A percentile compares a stretch with the other conserved stretches of the same genome.
Conservation (phyloP, 208 protist genomes). For the Crithidia expoeki region DNA sequence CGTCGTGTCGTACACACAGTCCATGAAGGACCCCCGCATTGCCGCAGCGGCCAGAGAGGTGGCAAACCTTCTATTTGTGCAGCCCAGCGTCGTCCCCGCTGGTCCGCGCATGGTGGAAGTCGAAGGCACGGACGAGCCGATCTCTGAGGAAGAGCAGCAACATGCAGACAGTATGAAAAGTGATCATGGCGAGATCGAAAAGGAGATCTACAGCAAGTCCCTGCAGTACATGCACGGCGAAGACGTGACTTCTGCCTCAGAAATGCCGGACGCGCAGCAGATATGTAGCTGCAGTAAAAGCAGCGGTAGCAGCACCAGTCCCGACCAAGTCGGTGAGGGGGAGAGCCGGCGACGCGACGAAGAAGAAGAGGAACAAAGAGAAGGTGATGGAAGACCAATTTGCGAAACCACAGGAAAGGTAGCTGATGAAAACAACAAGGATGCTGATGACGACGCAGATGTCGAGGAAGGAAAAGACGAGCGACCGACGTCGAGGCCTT, state of each 20-base stretch:
- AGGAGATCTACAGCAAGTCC: no score
- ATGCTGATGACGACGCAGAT: neutral
- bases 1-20: conserved; percentile 6
- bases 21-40: conserved; percentile 6
- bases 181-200: neutral
- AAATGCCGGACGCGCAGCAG: neutral
- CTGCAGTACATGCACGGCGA: no score
- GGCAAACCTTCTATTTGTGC: conserved; percentile 6
- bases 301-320: neutral
- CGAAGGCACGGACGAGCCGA: neutral
- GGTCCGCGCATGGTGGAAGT: conserved; percentile 3
- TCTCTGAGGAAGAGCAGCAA: neutral
- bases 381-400: neutral
- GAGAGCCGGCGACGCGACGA: no score
- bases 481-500: neutral
- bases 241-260: neutral
- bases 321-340: neutral
- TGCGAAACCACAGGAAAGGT: neutral
- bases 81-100: neutral
- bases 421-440: neutral
- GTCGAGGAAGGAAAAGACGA: neutral
- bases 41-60: conserved; percentile 7
- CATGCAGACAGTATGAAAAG: neutral
- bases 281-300: no score
- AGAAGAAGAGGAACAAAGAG: neutral